Base-by-base conservation (phyloP, 371 early-diverging fungal genomes). In the Syncephalastrum monosporum region DNA sequence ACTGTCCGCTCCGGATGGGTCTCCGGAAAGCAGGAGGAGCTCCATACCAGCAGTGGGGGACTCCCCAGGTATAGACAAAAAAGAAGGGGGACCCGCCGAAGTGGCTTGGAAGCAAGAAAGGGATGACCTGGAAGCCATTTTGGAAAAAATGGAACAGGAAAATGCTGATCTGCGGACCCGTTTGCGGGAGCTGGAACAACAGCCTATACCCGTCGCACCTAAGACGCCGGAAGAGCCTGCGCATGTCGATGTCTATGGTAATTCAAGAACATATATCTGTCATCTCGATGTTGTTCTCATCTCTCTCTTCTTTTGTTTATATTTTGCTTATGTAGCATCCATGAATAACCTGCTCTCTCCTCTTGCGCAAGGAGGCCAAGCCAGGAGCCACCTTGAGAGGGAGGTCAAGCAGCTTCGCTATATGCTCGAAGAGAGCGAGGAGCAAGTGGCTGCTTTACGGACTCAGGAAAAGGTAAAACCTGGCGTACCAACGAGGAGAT, bases 391-490 rank as follows among this genome's bases (percentile, higher is more conserved):
- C 4, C 47, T 69, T 56, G 71, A 79, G 55, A 63, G 67, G 53
- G 77, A 85, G 55, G 65, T 84, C 8, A 69, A 76, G 23, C 74
- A 79, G 47, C 46, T 86, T 45, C 71, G 79, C n/a, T 77, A 82
- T 45, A 67, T 85, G 60, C 55, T 85, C 46, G 70, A 82, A 44
- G 87, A 86, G 65, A 82, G 82, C 62, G 83, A 86, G 60, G 80
- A 69, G 6, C 72, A 74, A 27, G 74, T 84, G 2, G 61, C 63
- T 10, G 74, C 75, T n/a, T 59, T 85, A 29, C 57, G 74, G 14
- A 70, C 75, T 15, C 85, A 86, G 67, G 85, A 85, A 63, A 81
- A 81, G 75, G 81, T 78, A 72, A 48, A 48, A n/a, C 0, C 44
- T 43, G 4, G 5, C 6, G 10, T 8, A 33, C 8, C 12, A 12